A percentile compares a stretch with the other conserved stretches of the same genome.
Evolutionary conservation across 2,329 filamentous ascomycete species (phyloP).

Genomic region (Verticillium albo-atrum): DNA sequence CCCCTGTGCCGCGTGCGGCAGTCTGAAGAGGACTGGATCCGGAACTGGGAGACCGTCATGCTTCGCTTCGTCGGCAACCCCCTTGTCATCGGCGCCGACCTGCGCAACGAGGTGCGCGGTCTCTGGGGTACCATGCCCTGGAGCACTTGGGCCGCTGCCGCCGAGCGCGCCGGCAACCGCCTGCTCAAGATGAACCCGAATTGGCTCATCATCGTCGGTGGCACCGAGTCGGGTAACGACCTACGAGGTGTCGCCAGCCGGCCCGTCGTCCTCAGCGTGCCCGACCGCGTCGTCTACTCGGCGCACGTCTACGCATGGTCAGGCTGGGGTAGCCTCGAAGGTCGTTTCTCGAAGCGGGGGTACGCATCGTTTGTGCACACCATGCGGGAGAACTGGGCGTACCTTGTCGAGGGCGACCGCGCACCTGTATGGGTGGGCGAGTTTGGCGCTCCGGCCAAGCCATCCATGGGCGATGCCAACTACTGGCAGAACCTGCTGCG

Average conservation of each 20-base stretch:
- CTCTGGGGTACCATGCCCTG: conserved; percentile 67
- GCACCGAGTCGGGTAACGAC: conserved; percentile 64
- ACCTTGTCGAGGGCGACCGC: conserved; percentile 49
- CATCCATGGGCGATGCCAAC: conserved; percentile 52
- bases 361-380: conserved; percentile 59
- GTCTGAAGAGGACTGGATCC: conserved; percentile 62
- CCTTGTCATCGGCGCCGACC: conserved; percentile 60
- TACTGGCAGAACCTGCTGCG: conserved; percentile 63
- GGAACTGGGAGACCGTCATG: conserved; percentile 64
- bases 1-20: conserved; percentile 56
- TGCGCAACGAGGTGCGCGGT: conserved; percentile 65
- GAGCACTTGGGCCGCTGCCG: conserved; percentile 58
- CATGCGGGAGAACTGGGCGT: conserved; percentile 64
- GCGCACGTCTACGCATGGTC: conserved; percentile 68
- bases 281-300: conserved; percentile 59
- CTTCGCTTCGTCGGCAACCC: conserved; percentile 51
- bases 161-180: conserved; percentile 58
- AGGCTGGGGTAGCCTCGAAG: conserved; percentile 59
- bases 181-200: conserved; percentile 54
- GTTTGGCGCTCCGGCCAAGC: conserved; percentile 53
- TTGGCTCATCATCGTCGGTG: conserved; percentile 66
- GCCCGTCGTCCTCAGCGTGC: conserved; percentile 52
- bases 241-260: conserved; percentile 49
- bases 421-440: conserved; percentile 68
- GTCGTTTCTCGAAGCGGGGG: conserved; percentile 54